Conservation (phyloP, 257 asterid genomes). For the Orobanche coerulescens region DNA sequence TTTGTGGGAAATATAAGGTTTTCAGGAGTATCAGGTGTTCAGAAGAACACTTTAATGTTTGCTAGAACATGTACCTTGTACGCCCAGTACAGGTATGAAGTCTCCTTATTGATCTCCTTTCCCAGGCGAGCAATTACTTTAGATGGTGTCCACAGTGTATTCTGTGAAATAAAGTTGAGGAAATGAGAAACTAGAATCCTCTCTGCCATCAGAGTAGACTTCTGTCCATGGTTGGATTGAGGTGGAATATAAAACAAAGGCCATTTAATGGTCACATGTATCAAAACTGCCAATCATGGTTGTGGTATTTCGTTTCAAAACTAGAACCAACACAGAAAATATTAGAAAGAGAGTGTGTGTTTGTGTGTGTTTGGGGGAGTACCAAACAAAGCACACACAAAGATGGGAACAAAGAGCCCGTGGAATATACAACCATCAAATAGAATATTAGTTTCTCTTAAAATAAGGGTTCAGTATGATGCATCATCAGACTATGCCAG, state of each 20-base stretch:
- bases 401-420: not conserved
- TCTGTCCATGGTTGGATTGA: not conserved
- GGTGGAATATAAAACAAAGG: not conserved
- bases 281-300: constrained; percentile 12
- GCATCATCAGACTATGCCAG: not conserved
- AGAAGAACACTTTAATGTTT: not conserved
- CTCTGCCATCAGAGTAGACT: not conserved
- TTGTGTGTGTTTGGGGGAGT: too few relatives aligned
- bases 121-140: constrained; percentile 85
- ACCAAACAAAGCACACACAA: not conserved
- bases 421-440: not conserved
- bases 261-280: not conserved
- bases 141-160: constrained; percentile 80
- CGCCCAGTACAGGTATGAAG: constrained; percentile 92
- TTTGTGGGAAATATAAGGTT: not conserved
- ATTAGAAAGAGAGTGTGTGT: not conserved
- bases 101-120: constrained; percentile 69
- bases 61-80: constrained; percentile 46
- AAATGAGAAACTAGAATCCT: constrained; percentile 9
- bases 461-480: not conserved
- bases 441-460: not conserved
- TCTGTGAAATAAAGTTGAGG: constrained; percentile 35
- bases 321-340: not conserved
- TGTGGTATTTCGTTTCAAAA: not conserved
- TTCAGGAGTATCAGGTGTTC: not conserved